Evolutionary conservation across 805 yeast species (phyloP), one percentile per base, ranked within the genome.

Genomic region (Saccharomycopsis sp.): DNA sequence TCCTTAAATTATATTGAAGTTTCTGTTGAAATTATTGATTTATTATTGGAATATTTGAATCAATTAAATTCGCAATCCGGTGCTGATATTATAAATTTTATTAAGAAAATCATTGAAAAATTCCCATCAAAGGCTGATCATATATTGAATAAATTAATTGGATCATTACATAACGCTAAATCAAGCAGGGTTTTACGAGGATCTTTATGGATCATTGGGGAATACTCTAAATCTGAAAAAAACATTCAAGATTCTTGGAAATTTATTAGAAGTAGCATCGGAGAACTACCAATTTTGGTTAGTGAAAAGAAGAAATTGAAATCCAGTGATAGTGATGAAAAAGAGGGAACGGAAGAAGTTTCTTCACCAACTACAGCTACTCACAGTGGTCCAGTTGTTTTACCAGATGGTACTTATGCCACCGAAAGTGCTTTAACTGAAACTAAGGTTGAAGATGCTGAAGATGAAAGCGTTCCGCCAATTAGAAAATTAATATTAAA

Each of bases 401-500:
- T 93, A 53, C 96, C 98, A n/a, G 99, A 93, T 66, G 99, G 99
- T 55, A 93, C 99, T 0, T 93, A 93, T 64, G 98, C 98, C 23
- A 85, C 96, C 34, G 98, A 93, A 65, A 77, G 79, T 51, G 93
- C 95, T 0, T 65, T 81, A 46, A 83, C 83, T 13, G 56, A 57
- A 17, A 38, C 47, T 11, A 67, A 67, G 43, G 66, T 67, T 17
- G 60, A 52, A 13, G 62, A 60, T 4, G 62, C 59, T 3, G 60
- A 63, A n/a, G 67, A 71, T n/a, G 61, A 63, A 13, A 53, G 56
- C 19, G 72, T 71, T 53, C 86, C 89, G 23, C 86, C 95, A 38
- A 68, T 94, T 54, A 82, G 98, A 57, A 77, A 80, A 48, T 76
- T 87, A 40, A 77, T 94, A 43, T 66, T 89, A 47, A 80, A 75